Base-by-base conservation (phyloP, 2,329 filamentous ascomycete species). In the Calonectria fujianensis region DNA sequence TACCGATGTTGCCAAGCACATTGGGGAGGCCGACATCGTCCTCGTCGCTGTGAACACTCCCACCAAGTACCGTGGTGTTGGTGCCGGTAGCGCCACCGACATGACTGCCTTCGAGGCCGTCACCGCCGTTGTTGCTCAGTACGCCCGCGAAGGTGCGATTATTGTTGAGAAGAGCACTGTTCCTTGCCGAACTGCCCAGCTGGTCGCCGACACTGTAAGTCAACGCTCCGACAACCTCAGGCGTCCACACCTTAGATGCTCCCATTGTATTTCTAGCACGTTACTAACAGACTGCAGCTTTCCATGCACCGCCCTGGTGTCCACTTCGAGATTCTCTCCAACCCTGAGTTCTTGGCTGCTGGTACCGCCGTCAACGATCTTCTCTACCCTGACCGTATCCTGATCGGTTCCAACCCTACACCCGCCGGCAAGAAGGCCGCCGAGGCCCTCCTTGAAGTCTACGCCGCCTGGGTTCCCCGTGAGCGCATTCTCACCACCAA, bases 121-220 rank as follows among this genome's bases (percentile, higher is more conserved):
- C 8, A 92, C 91, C 1, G 88, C 90, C 66, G 91, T 91, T 70
- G 92, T 96, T 41, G 94, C 94, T 13, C 87, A 90, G 77, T 88
- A 93, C 75, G 93, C 94, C 4, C 91, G 89, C 37, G 87, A 89
- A 24, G 93, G 92, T 63, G 91, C 93, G 70, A 94, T 96, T 70
- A 91, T 96, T 66, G 94, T 96, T 27, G 94, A 96, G 86, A 96
- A 96, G 87, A 94, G 92, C 71, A 96, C 94, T 0, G 94, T 96
- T 32, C 94, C 94, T 3, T 95, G 93, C 82, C 88, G 93, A 75
- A 96, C 94, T 7, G 93, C 94, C 2, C 90, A 94, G 78, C 90
- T 92, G 39, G 91, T 96, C 50, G 89, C 90, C 78, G 90, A 93
- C 77, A 94, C 92, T 77, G 92, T 95, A 85, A 84, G 88, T 82